phyloP scores from a whole-genome alignment of 129 eudicot genomes.

The Escallonia rubra region DNA sequence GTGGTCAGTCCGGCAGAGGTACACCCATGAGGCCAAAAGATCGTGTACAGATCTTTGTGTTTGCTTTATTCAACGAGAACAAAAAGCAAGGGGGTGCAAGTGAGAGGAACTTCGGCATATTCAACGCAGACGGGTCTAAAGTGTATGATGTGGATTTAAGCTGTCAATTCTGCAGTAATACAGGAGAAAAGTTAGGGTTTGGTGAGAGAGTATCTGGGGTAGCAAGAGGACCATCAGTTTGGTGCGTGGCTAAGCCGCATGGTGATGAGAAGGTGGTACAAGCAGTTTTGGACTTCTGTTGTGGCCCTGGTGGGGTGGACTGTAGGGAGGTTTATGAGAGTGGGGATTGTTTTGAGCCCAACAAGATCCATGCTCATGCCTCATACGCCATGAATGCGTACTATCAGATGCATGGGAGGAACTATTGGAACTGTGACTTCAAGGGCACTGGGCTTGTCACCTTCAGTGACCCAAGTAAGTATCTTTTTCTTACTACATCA shows the following conservation, averaged over 20 bases:
- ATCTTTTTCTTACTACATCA: too few relatives aligned
- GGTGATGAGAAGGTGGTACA: constrained; percentile 66
- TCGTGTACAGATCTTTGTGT: neutral
- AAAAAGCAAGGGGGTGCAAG: neutral
- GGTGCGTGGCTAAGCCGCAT: constrained; percentile 90
- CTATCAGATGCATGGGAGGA: constrained; percentile 73
- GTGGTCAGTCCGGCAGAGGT: neutral
- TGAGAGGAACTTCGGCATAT: constrained; percentile 3
- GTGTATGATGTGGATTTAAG: neutral
- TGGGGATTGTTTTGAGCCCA: constrained; percentile 61
- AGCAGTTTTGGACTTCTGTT: constrained; percentile 65
- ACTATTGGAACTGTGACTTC: constrained; percentile 78
- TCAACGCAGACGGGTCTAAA: neutral
- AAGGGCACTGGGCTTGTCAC: constrained; percentile 71
- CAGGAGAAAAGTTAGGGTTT: constrained; percentile 26
- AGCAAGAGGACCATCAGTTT: constrained; percentile 73
- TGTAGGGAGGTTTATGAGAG: constrained; percentile 56
- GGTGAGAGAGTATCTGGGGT: constrained; percentile 35
- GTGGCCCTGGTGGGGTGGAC: constrained; percentile 81
- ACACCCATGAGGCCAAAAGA: neutral
- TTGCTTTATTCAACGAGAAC: constrained; percentile 3
- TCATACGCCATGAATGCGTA: constrained; percentile 72
- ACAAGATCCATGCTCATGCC: constrained; percentile 73
- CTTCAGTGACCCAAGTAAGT: constrained; percentile 79
- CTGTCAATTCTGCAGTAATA: neutral